A percentile compares a stretch with the other conserved stretches of the same genome.
These are phyloP conservation scores for Nothophoma quercina DNA, from an alignment of 2,329 filamentous ascomycete genomes.

Conservation along the genomic window DNA sequence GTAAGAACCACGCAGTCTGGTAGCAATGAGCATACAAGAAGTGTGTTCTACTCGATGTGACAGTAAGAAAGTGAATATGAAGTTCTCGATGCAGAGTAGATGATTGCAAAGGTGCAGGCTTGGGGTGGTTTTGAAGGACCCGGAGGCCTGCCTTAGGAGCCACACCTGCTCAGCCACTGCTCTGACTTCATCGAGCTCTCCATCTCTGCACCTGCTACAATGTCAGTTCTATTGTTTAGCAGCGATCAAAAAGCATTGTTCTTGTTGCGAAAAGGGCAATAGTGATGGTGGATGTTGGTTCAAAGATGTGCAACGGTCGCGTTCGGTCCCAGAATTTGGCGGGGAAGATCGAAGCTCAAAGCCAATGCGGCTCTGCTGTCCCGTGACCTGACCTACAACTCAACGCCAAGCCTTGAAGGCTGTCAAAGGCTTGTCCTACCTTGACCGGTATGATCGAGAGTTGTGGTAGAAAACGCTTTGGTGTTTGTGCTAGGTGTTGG, in stretches of 20 bases:
- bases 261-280: conserved; percentile 26
- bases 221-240: conserved; percentile 34
- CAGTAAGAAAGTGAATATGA: not conserved
- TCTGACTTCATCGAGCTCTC: conserved; percentile 26
- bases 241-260: conserved; percentile 33
- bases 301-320: conserved; percentile 33
- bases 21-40: conserved; percentile 4
- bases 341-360: conserved; percentile 10
- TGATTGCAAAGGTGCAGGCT: conserved; percentile 8
- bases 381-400: conserved; percentile 8
- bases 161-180: conserved; percentile 39
- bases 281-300: conserved; percentile 23
- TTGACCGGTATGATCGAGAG: not conserved
- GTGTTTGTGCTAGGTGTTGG: not conserved
- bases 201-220: conserved; percentile 29
- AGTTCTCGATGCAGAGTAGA: not conserved
- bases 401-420: too few relatives aligned
- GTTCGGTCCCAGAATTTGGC: conserved; percentile 29
- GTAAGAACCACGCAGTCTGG: not conserved
- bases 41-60: not conserved
- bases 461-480: not conserved
- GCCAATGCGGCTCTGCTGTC: conserved; percentile 6
- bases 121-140: conserved; percentile 9
- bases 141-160: conserved; percentile 38
- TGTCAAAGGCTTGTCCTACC: too few relatives aligned